Conservation (phyloP, 2,329 filamentous ascomycete species). For the Beauveria caledonica region DNA sequence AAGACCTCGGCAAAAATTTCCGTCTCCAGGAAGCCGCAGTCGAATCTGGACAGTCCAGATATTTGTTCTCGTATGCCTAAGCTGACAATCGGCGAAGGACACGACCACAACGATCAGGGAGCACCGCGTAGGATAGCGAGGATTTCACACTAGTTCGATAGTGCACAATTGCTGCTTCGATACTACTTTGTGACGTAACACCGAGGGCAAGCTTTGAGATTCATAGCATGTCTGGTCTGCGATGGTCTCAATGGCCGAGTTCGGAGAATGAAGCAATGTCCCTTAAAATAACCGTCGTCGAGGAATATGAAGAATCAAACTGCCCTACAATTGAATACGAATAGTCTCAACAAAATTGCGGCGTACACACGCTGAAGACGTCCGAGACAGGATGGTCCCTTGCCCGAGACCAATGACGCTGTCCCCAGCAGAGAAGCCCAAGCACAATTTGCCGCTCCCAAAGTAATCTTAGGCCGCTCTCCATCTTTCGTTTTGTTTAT, state of each 20-base stretch:
- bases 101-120: no score
- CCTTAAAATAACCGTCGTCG: not conserved
- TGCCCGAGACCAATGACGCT: no score
- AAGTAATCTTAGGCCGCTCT: no score
- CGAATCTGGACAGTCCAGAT: conserved; percentile 27
- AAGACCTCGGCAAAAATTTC: conserved; percentile 87
- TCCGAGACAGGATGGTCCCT: no score
- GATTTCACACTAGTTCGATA: no score
- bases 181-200: not conserved
- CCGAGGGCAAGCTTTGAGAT: not conserved
- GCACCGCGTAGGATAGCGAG: no score
- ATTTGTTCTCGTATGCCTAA: not conserved
- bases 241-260: not conserved
- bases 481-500: no score
- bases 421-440: no score
- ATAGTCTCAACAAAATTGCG: no score
- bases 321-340: not conserved
- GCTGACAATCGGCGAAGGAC: not conserved
- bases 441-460: no score
- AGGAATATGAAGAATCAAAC: not conserved
- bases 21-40: conserved; percentile 91
- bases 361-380: no score
- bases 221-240: no score
- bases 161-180: not conserved
- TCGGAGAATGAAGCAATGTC: not conserved